phyloP scores from a whole-genome alignment of 176 grass and related monocot genomes.

The Neostapfia colusana region DNA sequence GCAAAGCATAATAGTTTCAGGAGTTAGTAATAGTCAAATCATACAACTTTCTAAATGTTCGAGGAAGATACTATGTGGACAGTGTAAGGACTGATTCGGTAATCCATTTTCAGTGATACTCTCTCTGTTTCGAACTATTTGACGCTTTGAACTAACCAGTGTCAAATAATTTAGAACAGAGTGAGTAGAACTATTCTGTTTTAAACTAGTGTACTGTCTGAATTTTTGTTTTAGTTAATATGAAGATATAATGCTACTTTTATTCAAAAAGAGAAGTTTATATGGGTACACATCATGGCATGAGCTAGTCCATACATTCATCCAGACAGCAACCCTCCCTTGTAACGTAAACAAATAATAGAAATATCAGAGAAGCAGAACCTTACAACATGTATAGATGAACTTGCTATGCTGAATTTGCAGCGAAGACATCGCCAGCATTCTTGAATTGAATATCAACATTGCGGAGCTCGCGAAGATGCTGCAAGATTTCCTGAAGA shows the following conservation, averaged over 20 bases:
- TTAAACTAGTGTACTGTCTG: no score
- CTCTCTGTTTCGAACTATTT: no score
- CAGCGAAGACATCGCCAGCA: constrained; percentile 45
- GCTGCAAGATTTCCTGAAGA: constrained; percentile 89
- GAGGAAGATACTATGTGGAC: neutral
- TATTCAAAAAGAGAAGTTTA: neutral
- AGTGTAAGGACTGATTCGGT: neutral
- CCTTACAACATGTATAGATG: constrained; percentile 25
- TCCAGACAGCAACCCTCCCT: neutral
- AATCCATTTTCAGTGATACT: no score
- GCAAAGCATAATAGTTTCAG: constrained; percentile 37
- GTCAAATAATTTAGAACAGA: no score
- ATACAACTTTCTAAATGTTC: constrained; percentile 24
- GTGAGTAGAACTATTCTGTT: neutral
- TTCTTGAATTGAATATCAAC: constrained; percentile 74
- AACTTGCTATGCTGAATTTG: constrained; percentile 38
- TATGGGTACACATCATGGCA: neutral
- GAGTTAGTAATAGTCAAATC: neutral
- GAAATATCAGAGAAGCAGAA: neutral
- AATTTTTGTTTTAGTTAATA: neutral
- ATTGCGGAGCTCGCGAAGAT: constrained; percentile 79
- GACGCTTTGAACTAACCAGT: no score
- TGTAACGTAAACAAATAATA: neutral
- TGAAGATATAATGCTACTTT: neutral
- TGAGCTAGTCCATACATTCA: neutral